phyloP scores from a whole-genome alignment of 805 yeast species.

The Starmerella apis region DNA sequence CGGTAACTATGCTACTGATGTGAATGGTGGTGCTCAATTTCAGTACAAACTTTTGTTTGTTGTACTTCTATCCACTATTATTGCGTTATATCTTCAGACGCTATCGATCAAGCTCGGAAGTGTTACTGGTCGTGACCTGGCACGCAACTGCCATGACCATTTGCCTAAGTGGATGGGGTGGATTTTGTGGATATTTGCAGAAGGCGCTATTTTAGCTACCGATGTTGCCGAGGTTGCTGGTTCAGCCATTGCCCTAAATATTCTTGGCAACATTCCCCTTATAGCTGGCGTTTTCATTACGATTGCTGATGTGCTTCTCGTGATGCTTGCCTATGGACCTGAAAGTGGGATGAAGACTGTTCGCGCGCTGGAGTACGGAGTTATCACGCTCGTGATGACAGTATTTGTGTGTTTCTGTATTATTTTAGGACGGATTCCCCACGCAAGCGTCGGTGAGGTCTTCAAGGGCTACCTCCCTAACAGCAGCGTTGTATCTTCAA shows the following conservation, averaged over 20 bases:
- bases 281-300: conserved; percentile 77
- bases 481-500: conserved; percentile 40
- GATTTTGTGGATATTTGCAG: conserved; percentile 65
- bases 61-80: conserved; percentile 63
- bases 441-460: conserved; percentile 45
- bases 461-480: conserved; percentile 58
- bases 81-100: conserved; percentile 80
- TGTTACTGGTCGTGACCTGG: conserved; percentile 87
- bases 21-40: conserved; percentile 84
- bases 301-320: conserved; percentile 73
- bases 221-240: conserved; percentile 97
- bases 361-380: conserved; percentile 71
- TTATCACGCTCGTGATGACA: conserved; percentile 61
- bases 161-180: conserved; percentile 44
- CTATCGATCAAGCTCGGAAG: conserved; percentile 82
- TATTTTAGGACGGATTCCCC: conserved; percentile 61
- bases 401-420: conserved; percentile 79
- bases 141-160: conserved; percentile 72
- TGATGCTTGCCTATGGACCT: conserved; percentile 79
- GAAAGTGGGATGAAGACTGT: conserved; percentile 69
- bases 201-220: conserved; percentile 84
- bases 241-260: conserved; percentile 87
- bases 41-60: conserved; percentile 70
- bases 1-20: conserved; percentile 92
- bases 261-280: conserved; percentile 68